Evolutionary conservation across 116 monocot genomes (phyloP).

Genomic region (Phalaenopsis hybrid): DNA sequence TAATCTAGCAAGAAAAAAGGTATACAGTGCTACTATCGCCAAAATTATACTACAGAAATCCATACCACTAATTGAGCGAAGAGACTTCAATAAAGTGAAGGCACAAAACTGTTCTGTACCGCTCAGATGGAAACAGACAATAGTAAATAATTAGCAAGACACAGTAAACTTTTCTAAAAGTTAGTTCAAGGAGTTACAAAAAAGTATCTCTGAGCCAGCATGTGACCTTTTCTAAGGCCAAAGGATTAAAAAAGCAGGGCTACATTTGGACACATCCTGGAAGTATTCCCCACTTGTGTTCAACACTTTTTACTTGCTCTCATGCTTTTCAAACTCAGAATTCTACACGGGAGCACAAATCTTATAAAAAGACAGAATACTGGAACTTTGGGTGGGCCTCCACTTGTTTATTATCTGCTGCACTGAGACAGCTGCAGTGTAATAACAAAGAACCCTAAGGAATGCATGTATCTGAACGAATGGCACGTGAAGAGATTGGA

Average conservation of each 20-base stretch:
- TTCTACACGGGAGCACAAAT: not conserved
- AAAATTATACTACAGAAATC: not conserved
- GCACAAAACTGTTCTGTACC: not conserved
- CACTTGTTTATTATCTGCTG: not conserved
- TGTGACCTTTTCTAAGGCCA: conserved; percentile 1
- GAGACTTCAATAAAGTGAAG: not conserved
- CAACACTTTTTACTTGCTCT: not conserved
- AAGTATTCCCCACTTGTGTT: not conserved
- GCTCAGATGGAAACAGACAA: not conserved
- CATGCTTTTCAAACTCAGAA: not conserved
- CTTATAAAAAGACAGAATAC: not conserved
- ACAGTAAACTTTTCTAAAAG: not conserved
- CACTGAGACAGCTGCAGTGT: not conserved
- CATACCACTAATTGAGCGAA: not conserved
- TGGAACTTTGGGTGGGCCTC: not conserved
- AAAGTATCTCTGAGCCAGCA: not conserved
- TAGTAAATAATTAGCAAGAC: not conserved
- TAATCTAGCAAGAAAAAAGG: not conserved
- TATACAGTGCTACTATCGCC: not conserved
- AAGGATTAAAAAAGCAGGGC: not conserved
- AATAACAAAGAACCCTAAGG: not conserved
- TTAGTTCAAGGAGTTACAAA: not conserved
- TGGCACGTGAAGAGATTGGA: not conserved
- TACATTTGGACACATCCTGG: not conserved
- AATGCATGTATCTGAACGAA: not conserved